A percentile compares a stretch with the other conserved stretches of the same genome.
Evolutionary conservation across 306 rosid species (phyloP).

Genomic region (Cicer pinnatifidum): DNA sequence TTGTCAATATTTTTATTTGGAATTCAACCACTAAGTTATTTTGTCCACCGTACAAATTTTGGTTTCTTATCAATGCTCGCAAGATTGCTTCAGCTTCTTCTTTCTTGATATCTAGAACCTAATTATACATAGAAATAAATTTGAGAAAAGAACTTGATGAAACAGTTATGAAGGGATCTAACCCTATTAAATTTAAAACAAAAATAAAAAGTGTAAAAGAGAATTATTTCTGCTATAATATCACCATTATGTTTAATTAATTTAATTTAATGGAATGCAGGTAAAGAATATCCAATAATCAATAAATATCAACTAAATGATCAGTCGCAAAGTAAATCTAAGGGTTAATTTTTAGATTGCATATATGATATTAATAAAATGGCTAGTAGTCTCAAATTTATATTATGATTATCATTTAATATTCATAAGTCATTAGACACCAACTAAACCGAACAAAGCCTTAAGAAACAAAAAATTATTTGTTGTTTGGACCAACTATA

Average conservation of each 20-base stretch:
- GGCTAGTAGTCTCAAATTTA: neutral
- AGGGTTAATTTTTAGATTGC: constrained; percentile 3
- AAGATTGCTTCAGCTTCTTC: constrained; percentile 51
- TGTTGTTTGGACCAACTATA: neutral
- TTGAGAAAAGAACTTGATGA: neutral
- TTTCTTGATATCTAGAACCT: constrained; percentile 49
- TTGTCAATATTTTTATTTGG: constrained; percentile 40
- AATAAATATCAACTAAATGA: constrained; percentile 23
- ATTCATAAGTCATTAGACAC: neutral
- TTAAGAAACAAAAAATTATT: neutral
- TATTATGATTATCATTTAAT: neutral
- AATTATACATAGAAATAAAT: constrained; percentile 16
- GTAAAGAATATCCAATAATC: no score
- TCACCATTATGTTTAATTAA: constrained; percentile 7
- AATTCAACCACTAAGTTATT: constrained; percentile 39
- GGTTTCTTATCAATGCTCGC: constrained; percentile 41
- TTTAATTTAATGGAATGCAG: neutral
- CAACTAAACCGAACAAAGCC: neutral
- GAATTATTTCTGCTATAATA: constrained; percentile 1
- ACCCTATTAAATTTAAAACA: neutral
- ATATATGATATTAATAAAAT: neutral
- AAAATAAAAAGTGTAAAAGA: neutral
- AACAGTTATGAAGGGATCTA: constrained; percentile 22
- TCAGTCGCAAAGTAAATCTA: neutral
- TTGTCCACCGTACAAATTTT: constrained; percentile 20